Base-by-base conservation (phyloP, 305 asterid genomes). In the Vinca major region DNA sequence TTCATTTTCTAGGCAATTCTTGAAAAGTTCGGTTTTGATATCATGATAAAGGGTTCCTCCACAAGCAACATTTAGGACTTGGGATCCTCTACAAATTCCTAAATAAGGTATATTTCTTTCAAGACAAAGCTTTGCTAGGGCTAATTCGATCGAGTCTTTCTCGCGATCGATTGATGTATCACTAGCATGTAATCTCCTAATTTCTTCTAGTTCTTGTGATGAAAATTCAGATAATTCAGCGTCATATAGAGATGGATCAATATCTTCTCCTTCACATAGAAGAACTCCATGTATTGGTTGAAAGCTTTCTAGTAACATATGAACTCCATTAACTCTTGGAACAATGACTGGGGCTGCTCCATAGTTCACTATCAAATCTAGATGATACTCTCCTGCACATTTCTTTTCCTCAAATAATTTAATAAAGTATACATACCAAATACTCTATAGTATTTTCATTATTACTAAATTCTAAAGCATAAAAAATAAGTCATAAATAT, bases 41-140 rank as follows among this genome's bases (percentile, higher is more conserved):
- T 91, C 96, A 6, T 89, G 90, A 72, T 87, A 91, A 26, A 91
- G 89, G 51, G 88, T 80, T 12, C 95, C 96, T 17, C 97, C 95
- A 67, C 93, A 87, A 2, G 97, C 97, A 40, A 89, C 96, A 45
- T 89, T 86, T 1, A 89, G 85, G 47, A 91, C 78, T 78, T 91
- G 97, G 3, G 97, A 91, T 0, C 97, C 97, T 49, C 96, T 74
- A 72, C 97, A 91, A 51, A 91, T 86, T 21, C 95, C 97, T 66
- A 89, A 70, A 51, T 86, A 91, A 1, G 97, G 97, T 50, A 91
- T 87, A 75, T 87, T 91, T 39, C 95, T 79, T 40, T 89, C 95
- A 10, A 89, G 87, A 74, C 97, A 91, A 47, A 84, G 88, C 55
- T 87, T 91, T 9, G 91, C 96, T 0, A 91, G 86, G n/a, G 86